phyloP scores from a whole-genome alignment of 176 grass and related monocot species.

The Tuctoria greenei region DNA sequence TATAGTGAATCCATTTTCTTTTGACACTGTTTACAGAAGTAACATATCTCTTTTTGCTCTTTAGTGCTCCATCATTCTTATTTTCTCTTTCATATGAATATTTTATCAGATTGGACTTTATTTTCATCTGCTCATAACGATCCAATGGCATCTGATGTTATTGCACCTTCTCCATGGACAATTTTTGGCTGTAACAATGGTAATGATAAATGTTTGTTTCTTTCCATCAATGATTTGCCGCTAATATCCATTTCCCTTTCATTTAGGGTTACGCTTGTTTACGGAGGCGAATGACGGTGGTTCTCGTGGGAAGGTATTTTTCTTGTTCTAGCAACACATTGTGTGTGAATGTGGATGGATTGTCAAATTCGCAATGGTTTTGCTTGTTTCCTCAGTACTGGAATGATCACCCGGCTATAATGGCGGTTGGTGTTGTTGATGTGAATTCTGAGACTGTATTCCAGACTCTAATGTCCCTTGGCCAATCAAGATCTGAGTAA shows the following conservation, averaged over 20 bases:
- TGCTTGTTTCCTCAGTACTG: constrained; percentile 66
- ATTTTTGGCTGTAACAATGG: constrained; percentile 95
- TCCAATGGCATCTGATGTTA: constrained; percentile 86
- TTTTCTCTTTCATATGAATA: constrained; percentile 26
- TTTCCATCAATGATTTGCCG: constrained; percentile 20
- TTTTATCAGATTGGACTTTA: constrained; percentile 85
- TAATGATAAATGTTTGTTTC: constrained; percentile 37
- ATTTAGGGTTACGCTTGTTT: constrained; percentile 86
- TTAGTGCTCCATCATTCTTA: background rate
- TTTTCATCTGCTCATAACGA: constrained; percentile 78
- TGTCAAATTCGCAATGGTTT: constrained; percentile 30
- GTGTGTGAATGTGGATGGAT: background rate
- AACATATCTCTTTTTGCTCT: constrained; percentile 8
- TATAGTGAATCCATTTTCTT: constrained; percentile 7
- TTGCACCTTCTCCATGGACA: constrained; percentile 91
- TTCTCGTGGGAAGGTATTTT: constrained; percentile 63
- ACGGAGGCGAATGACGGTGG: constrained; percentile 89
- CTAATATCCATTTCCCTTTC: constrained; percentile 28
- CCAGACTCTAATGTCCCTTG: constrained; percentile 93
- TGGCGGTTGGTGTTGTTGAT: constrained; percentile 95
- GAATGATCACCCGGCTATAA: constrained; percentile 98
- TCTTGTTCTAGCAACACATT: constrained; percentile 21
- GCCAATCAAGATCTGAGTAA: constrained; percentile 94
- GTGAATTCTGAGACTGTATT: constrained; percentile 82
- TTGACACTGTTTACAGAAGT: background rate